Evolutionary conservation across 441 rosid species (phyloP), one percentile per base, ranked within the genome.

Genomic region (Isatis lusitanica): DNA sequence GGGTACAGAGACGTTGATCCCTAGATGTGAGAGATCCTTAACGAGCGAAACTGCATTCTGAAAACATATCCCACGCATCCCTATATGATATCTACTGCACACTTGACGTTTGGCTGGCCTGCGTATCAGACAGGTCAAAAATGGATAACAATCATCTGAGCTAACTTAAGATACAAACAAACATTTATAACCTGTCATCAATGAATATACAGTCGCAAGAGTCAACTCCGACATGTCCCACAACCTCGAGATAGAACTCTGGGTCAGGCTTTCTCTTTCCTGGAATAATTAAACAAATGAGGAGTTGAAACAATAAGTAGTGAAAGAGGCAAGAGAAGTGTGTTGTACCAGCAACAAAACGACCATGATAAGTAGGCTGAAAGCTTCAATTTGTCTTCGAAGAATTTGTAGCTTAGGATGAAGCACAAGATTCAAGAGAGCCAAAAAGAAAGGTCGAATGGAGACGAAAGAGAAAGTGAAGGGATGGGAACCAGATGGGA

Each of bases 181-280:
- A 44, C 35, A 26, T 8, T 62, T 47, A 72, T 18, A 72, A 89
- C 97, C 96, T 90, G 88, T 92, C 95, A 69, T 94, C 97, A 53
- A 92, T 67, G 74, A 94, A 92, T 64, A 94, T 73, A 78, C 98
- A 94, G 81, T 79, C 78, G 24, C 65, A 60, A 63, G 98, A 88
- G 69, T 94, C 88, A 56, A 92, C 92, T 59, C 84, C 73, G 36
- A 94, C 95, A 74, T 83, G 86, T 66, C 70, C 68, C 63, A 85
- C 75, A 53, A 74, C 95, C 71, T 88, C 87, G 70, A 78, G 73
- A 80, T 84, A 92, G 76, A 85, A 85, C 51, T 84, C 85, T 68
- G 81, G 91, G 78, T 94, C 94, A 70, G 98, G 98, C 83, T 94
- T 92, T 84, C 98, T 90, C 81, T 87, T 94, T 24, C 98, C 98